Conservation (phyloP, 495 filamentous ascomycete species). For the Penicillium subrubescens region DNA sequence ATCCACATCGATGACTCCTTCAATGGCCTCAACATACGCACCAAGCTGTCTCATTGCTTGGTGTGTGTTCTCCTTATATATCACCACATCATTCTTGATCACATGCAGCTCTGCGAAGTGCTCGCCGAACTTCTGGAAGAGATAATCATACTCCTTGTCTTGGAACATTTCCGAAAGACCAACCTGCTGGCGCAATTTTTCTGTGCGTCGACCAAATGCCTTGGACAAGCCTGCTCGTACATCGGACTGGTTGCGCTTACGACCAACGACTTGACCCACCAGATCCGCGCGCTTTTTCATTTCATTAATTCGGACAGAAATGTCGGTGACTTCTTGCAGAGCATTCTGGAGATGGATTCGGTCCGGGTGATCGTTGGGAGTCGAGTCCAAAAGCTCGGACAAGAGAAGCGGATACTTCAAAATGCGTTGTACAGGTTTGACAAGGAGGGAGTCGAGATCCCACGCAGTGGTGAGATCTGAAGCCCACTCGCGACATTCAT, state of each 20-base stretch:
- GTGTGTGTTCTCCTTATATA: conserved; percentile 73
- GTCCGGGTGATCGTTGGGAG: conserved; percentile 82
- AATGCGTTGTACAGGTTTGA: conserved; percentile 93
- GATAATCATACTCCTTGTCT: conserved; percentile 73
- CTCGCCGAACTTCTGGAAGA: conserved; percentile 79
- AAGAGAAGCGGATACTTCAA: conserved; percentile 90
- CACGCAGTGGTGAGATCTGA: conserved; percentile 88
- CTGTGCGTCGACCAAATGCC: conserved; percentile 81
- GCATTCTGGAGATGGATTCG: conserved; percentile 65
- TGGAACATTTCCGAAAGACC: conserved; percentile 67
- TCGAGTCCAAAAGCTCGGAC: conserved; percentile 72
- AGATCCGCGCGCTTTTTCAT: conserved; percentile 88
- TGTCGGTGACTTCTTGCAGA: conserved; percentile 62
- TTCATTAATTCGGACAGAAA: conserved; percentile 86
- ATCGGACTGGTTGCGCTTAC: conserved; percentile 89
- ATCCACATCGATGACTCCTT: conserved; percentile 60
- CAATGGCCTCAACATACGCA: conserved; percentile 69
- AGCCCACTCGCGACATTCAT: conserved; percentile 85
- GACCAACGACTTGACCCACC: conserved; percentile 80
- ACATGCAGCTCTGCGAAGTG: conserved; percentile 89
- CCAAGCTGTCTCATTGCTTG: conserved; percentile 72
- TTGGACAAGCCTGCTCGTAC: conserved; percentile 80
- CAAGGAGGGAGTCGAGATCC: conserved; percentile 89
- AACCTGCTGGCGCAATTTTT: conserved; percentile 72
- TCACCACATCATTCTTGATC: conserved; percentile 85